A percentile compares a stretch with the other conserved stretches of the same genome.
These are phyloP conservation scores for Chloropicon primus DNA, from an alignment of 139 green algal genomes.

Conservation along the genomic window DNA sequence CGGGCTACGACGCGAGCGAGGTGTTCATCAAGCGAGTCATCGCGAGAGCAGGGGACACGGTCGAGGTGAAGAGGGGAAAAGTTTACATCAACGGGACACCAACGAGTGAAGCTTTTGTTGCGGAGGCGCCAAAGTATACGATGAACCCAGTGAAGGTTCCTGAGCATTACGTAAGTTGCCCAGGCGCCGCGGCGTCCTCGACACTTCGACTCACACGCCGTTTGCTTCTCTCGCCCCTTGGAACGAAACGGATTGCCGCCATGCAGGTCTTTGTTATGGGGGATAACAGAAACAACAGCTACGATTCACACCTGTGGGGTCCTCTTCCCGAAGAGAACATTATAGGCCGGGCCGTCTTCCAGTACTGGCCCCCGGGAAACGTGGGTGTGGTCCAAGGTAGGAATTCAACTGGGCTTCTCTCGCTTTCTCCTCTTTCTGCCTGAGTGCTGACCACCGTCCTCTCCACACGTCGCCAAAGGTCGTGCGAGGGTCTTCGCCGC, in stretches of 20 bases:
- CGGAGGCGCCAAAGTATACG: constrained; percentile 11
- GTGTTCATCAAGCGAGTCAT: constrained; percentile 98
- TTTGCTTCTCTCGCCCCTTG: too few species aligned
- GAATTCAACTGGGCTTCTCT: too few species aligned
- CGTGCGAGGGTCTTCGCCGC: background rate
- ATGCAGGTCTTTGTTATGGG: constrained; percentile 89
- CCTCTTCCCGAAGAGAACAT: constrained; percentile 78
- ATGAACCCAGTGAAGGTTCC: constrained; percentile 46
- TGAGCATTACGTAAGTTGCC: constrained; percentile 36
- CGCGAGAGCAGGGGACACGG: constrained; percentile 63
- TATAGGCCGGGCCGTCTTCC: constrained; percentile 63
- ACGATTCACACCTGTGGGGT: constrained; percentile 94
- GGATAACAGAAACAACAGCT: constrained; percentile 99
- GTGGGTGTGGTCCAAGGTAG: constrained; percentile 23
- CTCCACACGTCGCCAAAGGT: too few species aligned
- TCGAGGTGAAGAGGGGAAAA: constrained; percentile 43
- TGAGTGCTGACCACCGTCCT: too few species aligned
- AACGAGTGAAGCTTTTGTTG: background rate
- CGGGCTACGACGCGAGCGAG: constrained; percentile 21
- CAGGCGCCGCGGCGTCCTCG: too few species aligned
- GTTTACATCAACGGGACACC: background rate
- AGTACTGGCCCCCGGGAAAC: constrained; percentile 83
- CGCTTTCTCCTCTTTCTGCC: too few species aligned
- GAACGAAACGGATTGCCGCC: background rate
- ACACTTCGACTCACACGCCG: too few species aligned